These are phyloP conservation scores for Angomonas ambiguus DNA, from an alignment of 208 protist genomes.

Conservation along the genomic window DNA sequence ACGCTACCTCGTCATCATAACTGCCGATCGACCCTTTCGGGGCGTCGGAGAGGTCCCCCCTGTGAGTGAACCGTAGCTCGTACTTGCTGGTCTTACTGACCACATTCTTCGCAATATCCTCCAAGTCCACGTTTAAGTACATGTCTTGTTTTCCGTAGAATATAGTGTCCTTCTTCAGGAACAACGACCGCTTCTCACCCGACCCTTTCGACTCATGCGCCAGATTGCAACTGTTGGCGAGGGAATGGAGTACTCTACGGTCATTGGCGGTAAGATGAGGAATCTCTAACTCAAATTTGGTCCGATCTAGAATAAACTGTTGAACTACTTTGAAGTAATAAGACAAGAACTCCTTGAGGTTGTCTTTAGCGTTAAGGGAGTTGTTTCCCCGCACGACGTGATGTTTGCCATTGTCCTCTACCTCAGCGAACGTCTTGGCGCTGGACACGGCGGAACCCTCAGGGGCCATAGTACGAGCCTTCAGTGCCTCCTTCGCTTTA, in stretches of 20 bases:
- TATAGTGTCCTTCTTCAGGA: conserved; percentile 80
- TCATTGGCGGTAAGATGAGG: conserved; percentile 68
- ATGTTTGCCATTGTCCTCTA: background rate
- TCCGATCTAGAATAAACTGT: conserved; percentile 72
- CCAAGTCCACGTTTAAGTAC: conserved; percentile 33
- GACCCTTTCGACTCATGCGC: conserved; percentile 61
- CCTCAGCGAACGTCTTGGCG: background rate
- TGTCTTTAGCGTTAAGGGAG: conserved; percentile 51
- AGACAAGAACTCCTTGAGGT: conserved; percentile 56
- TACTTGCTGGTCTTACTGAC: conserved; percentile 66
- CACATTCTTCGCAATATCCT: conserved; percentile 40
- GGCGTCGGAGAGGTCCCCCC: conserved; percentile 28
- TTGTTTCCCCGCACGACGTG: conserved; percentile 5
- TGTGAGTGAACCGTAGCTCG: conserved; percentile 42
- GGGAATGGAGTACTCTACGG: conserved; percentile 65
- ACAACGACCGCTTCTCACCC: conserved; percentile 44
- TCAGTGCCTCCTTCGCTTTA: conserved; percentile 31
- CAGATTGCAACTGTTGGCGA: conserved; percentile 86
- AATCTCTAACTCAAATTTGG: conserved; percentile 65
- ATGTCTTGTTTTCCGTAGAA: conserved; percentile 65
- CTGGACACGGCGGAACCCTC: background rate
- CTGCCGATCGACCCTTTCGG: conserved; percentile 48
- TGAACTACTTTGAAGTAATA: conserved; percentile 64
- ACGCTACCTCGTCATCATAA: conserved; percentile 73
- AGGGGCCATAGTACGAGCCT: conserved; percentile 10